phyloP scores from a whole-genome alignment of 2,329 filamentous ascomycete genomes.

The Colletotrichum godetiae region DNA sequence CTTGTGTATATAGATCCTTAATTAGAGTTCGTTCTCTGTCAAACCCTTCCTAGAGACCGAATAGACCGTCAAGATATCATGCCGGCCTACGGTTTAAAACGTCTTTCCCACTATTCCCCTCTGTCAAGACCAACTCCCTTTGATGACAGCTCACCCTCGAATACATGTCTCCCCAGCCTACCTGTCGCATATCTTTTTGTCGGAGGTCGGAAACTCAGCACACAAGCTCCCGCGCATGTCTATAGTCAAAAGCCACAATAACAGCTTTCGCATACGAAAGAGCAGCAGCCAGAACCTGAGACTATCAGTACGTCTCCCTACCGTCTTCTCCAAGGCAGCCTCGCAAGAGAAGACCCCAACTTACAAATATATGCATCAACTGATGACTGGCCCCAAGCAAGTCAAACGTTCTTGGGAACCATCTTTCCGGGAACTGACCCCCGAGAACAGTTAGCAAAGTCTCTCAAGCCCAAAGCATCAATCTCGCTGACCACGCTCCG shows the following conservation, averaged over 20 bases:
- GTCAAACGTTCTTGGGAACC: slow-evolving; percentile 56
- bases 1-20: neutral
- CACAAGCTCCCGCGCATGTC: neutral
- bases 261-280: slow-evolving; percentile 25
- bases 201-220: neutral
- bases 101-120: neutral
- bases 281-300: slow-evolving; percentile 44
- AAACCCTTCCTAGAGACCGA: neutral
- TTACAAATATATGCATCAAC: slow-evolving; percentile 58
- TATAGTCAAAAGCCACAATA: slow-evolving; percentile 13
- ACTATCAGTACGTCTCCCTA: neutral
- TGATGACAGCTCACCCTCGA: neutral
- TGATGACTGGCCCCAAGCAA: slow-evolving; percentile 60
- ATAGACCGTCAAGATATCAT: neutral
- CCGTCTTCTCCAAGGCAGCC: too few relatives aligned
- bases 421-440: slow-evolving; percentile 54
- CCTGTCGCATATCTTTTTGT: neutral
- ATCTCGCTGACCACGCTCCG: too few relatives aligned
- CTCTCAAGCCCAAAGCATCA: too few relatives aligned
- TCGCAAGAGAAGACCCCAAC: neutral
- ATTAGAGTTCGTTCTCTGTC: neutral
- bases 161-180: neutral
- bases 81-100: neutral
- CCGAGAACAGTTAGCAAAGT: neutral
- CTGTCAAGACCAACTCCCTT: neutral